Percentiles rank a stretch among this genome's conserved stretches.
phyloP scores from a whole-genome alignment of 2,329 filamentous ascomycete genomes.

The Calonectria naviculata region DNA sequence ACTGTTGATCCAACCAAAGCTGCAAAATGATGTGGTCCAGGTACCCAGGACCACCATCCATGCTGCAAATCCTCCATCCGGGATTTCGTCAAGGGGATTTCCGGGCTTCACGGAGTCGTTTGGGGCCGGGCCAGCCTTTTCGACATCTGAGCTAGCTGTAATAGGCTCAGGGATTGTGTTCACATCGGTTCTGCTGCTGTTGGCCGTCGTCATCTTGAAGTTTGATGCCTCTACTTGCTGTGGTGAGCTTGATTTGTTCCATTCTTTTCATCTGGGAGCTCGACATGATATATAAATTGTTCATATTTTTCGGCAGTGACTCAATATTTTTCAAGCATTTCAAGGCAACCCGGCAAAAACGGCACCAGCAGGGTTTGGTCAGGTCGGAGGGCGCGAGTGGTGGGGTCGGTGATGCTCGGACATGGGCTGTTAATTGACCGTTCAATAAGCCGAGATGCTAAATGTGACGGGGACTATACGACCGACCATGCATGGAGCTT shows the following conservation, averaged over 20 bases:
- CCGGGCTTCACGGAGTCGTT: not conserved
- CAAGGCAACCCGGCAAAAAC: not conserved
- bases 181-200: slow-evolving; percentile 5
- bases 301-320: not conserved
- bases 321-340: not conserved
- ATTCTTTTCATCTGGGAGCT: not conserved
- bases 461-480: not conserved
- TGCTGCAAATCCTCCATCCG: slow-evolving; percentile 42
- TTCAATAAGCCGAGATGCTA: not conserved
- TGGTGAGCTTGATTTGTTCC: not conserved
- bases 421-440: not conserved
- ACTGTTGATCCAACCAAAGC: slow-evolving; percentile 57
- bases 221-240: not conserved
- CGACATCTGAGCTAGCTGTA: not conserved
- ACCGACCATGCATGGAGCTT: not conserved
- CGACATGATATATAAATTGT: not conserved
- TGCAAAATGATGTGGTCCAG: slow-evolving; percentile 52
- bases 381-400: not conserved
- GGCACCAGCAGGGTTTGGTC: not conserved
- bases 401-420: not conserved
- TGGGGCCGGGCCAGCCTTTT: not conserved
- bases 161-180: not conserved
- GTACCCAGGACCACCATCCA: slow-evolving; percentile 51
- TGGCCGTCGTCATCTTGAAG: slow-evolving; percentile 2
- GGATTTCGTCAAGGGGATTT: not conserved